Evolutionary conservation across 2,329 filamentous ascomycete genomes (phyloP), one percentile per base, ranked within the genome.

Genomic region (Colletotrichum spinosum): DNA sequence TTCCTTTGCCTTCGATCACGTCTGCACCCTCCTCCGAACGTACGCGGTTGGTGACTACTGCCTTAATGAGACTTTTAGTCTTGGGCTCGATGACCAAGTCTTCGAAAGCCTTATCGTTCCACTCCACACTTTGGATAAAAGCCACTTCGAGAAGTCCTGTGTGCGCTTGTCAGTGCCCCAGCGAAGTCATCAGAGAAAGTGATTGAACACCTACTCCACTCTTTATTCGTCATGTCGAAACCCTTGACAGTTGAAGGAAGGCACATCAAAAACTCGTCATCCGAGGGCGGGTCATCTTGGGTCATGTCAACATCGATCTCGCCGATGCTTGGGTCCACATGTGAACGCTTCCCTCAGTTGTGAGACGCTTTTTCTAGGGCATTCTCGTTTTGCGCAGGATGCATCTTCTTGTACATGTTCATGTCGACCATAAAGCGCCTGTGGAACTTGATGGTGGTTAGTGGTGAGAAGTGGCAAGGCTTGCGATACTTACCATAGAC

Each of bases 1-100:
- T 75, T 2, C 75, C 77, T 48, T 79, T 79, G 8, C 73, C 74
- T 2, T 61, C 67, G 33, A 79, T 77, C 1, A 81, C 55, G 44
- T n/a, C 69, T 54, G 13, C 69, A 54, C 12, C 72, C 15, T 56
- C 59, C 55, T 62, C 60, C 44, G n/a, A 67, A 38, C 44, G 72
- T 67, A 39, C 68, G 64, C 12, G 64, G 68, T 12, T 53, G 0
- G 10, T 60, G 1, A 77, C 73, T 0, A 77, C 67, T 0, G 76
- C 75, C 51, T 71, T 67, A 1, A 77, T 70, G 3, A 77, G 62
- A 25, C 74, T 71, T 50, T 77, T 78, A 6, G 65, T 70, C 17
- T 68, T 55, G 1, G 4, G 1, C 1, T 65, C 54, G 2, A 72
- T 41, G 0, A 72, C 70, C 12, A 72, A 44, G 3, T 60, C 11